Evolutionary conservation across 768 basidiomycete species (phyloP).

Genomic region (Podaxis sp.): DNA sequence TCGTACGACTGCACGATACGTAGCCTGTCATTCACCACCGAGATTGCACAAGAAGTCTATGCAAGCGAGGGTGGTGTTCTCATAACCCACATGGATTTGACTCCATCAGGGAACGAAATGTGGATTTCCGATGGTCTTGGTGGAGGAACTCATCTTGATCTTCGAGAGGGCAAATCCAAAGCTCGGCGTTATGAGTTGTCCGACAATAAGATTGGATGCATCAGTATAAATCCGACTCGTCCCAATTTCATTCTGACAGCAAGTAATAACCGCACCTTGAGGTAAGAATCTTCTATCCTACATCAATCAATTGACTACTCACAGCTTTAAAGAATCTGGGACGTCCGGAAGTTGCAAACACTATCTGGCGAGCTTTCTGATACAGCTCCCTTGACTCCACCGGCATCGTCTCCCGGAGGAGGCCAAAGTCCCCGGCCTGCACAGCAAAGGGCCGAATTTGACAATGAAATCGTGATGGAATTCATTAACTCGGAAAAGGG

Average conservation of each 20-base stretch:
- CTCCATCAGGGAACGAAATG: conserved; percentile 71
- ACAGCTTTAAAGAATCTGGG: conserved; percentile 64
- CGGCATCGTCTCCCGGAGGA: conserved; percentile 26
- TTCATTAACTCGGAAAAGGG: conserved; percentile 54
- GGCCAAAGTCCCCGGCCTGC: neutral
- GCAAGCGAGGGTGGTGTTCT: conserved; percentile 55
- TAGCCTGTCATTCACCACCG: conserved; percentile 68
- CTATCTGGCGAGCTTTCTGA: conserved; percentile 38
- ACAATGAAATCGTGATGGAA: conserved; percentile 43
- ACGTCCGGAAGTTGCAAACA: conserved; percentile 60
- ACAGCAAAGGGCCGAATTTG: conserved; percentile 30
- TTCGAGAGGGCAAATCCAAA: conserved; percentile 60
- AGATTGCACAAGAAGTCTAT: conserved; percentile 69
- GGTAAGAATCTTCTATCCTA: conserved; percentile 41
- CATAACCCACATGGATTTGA: conserved; percentile 70
- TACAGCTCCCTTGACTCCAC: conserved; percentile 24
- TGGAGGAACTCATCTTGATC: conserved; percentile 73
- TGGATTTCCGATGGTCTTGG: conserved; percentile 81
- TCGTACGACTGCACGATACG: conserved; percentile 84
- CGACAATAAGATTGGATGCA: conserved; percentile 72
- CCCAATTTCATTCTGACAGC: conserved; percentile 70
- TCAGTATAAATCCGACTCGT: conserved; percentile 75
- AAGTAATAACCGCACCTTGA: conserved; percentile 70
- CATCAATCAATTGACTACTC: neutral
- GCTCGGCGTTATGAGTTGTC: conserved; percentile 65